Evolutionary conservation across 2,329 filamentous ascomycete genomes (phyloP), one percentile per base, ranked within the genome.

Genomic region (Fusarium citri): DNA sequence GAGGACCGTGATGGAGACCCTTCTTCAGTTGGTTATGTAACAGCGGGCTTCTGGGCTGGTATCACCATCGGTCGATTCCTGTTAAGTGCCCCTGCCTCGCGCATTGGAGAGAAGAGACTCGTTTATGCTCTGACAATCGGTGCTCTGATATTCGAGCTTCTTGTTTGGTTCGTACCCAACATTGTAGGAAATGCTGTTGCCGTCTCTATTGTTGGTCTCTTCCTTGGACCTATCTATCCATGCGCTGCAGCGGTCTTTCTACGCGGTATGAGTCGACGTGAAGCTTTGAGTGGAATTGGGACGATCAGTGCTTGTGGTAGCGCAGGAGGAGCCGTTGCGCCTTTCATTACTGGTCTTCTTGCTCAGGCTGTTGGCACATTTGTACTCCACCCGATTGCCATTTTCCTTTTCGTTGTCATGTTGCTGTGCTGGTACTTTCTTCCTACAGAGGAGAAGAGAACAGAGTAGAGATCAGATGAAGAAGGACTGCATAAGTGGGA

Each of bases 161-260:
- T 96, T 26, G 90, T 93, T 12, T 96, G 93, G 93, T 81, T 89
- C 31, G 86, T 94, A 26, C 92, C 92, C 2, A 93, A 93, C 76
- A 82, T 94, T n/a, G 82, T 92, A 31, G 89, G 89, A 16, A 86
- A 92, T 69, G 88, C 90, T 20, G 89, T 92, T 3, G 86, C 89
- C 5, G 86, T 92, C 6, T 82, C 88, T 78, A 80, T 96, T 25
- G 85, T 96, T 20, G 94, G 94, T 15, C 79, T 96, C 10, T 79
- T 96, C 30, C 83, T 97, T 1, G 93, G 94, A 0, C 93, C 93
- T 0, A 85, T 97, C 7, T 97, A 94, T 75, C 92, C 93, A 0
- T 94, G 91, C 76, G 88, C 90, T 0, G 85, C 87, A 6, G 86
- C 87, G 1, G 83, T 92, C 8, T 90, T 93, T 70, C 85, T 89